phyloP scores from a whole-genome alignment of 257 asterid species.

The Coffea canephora region DNA sequence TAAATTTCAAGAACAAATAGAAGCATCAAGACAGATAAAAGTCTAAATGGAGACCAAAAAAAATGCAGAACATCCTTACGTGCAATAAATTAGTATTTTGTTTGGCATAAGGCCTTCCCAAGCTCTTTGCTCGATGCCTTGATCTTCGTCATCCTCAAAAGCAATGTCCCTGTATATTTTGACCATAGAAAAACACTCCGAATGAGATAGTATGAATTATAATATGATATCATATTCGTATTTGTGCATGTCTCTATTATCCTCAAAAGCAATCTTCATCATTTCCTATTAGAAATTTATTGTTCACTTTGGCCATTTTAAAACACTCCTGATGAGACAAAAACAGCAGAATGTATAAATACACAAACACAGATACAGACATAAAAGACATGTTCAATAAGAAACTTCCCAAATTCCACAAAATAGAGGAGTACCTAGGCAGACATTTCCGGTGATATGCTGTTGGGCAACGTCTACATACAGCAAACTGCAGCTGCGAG shows the following conservation, averaged over 20 bases:
- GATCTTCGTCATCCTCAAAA: conserved; percentile 39
- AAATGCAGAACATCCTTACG: conserved; percentile 42
- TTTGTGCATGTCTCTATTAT: too few relatives aligned
- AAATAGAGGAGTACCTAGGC: conserved; percentile 58
- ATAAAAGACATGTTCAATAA: too few relatives aligned
- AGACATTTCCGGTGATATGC: conserved; percentile 87
- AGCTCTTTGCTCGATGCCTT: conserved; percentile 58
- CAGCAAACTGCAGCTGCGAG: conserved; percentile 77
- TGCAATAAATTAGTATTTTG: conserved; percentile 78
- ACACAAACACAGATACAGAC: too few relatives aligned
- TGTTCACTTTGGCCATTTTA: too few relatives aligned
- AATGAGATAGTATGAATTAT: neutral
- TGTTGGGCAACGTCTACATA: conserved; percentile 95
- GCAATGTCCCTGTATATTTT: conserved; percentile 51
- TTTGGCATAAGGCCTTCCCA: conserved; percentile 75
- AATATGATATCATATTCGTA: too few relatives aligned
- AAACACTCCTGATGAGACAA: too few relatives aligned
- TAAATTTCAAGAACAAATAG: conserved; percentile 18
- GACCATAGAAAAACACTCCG: conserved; percentile 8
- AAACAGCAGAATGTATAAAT: too few relatives aligned
- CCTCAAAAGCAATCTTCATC: too few relatives aligned
- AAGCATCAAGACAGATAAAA: neutral
- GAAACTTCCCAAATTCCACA: conserved; percentile 3
- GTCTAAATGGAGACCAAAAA: neutral
- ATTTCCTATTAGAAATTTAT: too few relatives aligned